Base-by-base conservation (phyloP, 305 asterid species). In the Fraxinus ornus region DNA sequence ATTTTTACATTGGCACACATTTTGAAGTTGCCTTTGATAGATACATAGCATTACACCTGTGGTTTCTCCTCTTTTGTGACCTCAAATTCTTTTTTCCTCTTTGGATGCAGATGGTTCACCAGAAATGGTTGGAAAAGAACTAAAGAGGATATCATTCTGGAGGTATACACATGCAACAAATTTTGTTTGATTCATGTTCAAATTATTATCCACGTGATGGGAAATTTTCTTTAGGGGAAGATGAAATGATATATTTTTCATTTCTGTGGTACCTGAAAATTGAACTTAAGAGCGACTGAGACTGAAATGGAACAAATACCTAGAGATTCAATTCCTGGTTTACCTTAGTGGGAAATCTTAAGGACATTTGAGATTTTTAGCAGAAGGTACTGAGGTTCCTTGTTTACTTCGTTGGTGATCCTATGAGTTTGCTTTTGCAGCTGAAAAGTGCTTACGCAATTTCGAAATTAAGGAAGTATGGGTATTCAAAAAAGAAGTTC, bases 41-140 rank as follows among this genome's bases (percentile, higher is more conserved):
- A 28, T 47, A 32, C 78, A 52, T 86, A 83, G 30, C 17, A 32
- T 52, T 79, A 72, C 74, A 19, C 75, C 39, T 77, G 24, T 81
- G 77, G 13, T 17, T 44, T 55, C 79, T 32, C 60, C 30, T 75
- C 66, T 64, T 49, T 72, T 44, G 77, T 26, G 74, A n/a, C 85
- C 83, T 75, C 39, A 76, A 77, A 52, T 55, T 79, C 12, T 57
- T 81, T 79, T 77, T 49, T 73, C 55, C 79, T 26, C 87, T 81
- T 85, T 85, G 83, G 82, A 88, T 9, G 83, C 93, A 96, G 99
- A 89, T 96, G 93, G 92, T 91, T 96, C 89, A 94, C 98, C 62
- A 91, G 92, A 90, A 36, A 84, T 57, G 99, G 99, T 76, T 93
- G 95, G 98, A 91, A 86, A 87, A 92, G 98, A 88, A 94, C 97